Evolutionary conservation across 2,329 filamentous ascomycete genomes (phyloP), one percentile per base, ranked within the genome.

Genomic region (Alternaria arbusti): DNA sequence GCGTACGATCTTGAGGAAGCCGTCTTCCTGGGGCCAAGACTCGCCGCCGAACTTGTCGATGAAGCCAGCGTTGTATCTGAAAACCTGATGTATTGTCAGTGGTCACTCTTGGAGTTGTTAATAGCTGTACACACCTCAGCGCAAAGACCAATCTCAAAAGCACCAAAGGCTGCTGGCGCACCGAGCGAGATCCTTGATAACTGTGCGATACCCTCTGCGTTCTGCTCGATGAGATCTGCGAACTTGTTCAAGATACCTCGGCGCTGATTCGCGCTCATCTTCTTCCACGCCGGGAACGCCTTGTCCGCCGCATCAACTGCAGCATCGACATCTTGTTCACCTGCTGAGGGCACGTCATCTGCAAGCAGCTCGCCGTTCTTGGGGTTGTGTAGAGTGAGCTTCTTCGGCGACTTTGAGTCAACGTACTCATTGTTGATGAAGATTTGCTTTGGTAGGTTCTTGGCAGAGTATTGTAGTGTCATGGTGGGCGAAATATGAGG

Each of bases 271-370:
- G 74, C 64, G 20, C 67, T 54, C 36, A 72, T 63, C 61, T 72
- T 75, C 62, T 70, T 76, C 83, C 84, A 84, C 20, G 67, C 75
- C 10, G 80, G 80, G 62, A 85, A 85, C 0, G 85, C 85, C 5
- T 80, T 80, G 50, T 85, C 80, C 1, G 85, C 85, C 5, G 83
- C 82, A 10, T 78, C 80, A 5, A 87, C 84, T 2, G 85, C 85
- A 6, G 74, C 72, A 55, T 87, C 81, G 28, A 85, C 83, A 70
- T 77, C 73, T 32, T 80, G 73, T 54, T 81, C 77, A n/a, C 81
- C 82, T n/a, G 82, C 82, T 3, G 80, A 64, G 28, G 77, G 74
- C 13, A 87, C 81, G 46, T 86, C 81, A 61, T 85, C 78, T n/a
- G 84, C 81, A 2, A 88, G 80, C 10, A 86, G 70, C 3, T 82